Evolutionary conservation across 2,329 filamentous ascomycete genomes (phyloP), one percentile per base, ranked within the genome.

Genomic region (Basipetospora chlamydospora): DNA sequence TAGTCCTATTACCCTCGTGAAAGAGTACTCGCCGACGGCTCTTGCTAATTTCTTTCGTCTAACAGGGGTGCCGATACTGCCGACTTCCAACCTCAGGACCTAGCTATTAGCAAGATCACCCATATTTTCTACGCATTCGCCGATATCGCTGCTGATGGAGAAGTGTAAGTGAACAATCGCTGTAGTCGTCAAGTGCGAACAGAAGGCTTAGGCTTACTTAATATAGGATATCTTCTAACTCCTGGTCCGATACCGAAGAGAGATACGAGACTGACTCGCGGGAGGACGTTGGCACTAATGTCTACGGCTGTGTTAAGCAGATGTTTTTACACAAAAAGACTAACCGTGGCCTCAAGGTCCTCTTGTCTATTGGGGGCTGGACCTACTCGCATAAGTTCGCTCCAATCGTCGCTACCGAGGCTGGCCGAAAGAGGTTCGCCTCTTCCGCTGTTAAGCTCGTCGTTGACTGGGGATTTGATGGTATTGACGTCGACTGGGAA

Each of bases 291-390:
- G 60, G 73, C 5, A 72, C 61, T 40, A 85, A 88, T 49, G 72
- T 76, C 35, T 86, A 85, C 48, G 85, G 85, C 28, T 80, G 74
- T 49, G 55, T 85, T 43, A 86, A 86, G 58, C 81, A 88, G 51
- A 60, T 92, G 1, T 83, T 70, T 52, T 56, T 83, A 1, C 66
- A 81, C 36, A 92, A 92, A 63, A 77, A 85, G 57, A 59, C 66
- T 45, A 73, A 92, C 52, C 73, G 83, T 15, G 73, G 80, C 36
- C 57, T 92, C 39, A 92, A 92, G 57, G 67, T 80, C 2, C 59
- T 90, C n/a, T 66, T 90, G 7, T 84, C 78, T 23, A 80, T 92
- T 41, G 85, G 85, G 26, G 85, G 85, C 12, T 90, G 78, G 75
- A 81, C 74, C 0, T 84, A 80, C 52, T 82, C 78, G 3, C 57